Evolutionary conservation across 257 asterid species (phyloP).

Genomic region (Paulownia fortunei): DNA sequence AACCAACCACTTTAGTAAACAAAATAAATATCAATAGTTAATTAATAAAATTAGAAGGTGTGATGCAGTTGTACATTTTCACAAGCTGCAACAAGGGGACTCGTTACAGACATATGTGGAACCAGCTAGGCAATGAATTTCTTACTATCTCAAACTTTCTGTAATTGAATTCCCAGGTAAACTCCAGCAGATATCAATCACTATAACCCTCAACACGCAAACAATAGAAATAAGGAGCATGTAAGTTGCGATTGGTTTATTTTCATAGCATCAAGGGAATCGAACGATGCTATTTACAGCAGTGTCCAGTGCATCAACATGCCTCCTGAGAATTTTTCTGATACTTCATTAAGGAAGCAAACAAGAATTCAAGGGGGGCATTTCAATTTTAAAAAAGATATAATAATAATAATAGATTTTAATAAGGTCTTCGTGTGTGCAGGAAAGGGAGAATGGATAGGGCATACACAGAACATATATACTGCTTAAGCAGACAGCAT

Average conservation of each 20-base stretch:
- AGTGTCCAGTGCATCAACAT: conserved; percentile 85
- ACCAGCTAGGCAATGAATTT: not conserved
- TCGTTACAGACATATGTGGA: not conserved
- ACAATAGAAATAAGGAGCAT: not conserved
- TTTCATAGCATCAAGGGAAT: conserved; percentile 50
- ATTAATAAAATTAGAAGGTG: no score
- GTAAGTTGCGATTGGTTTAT: not conserved
- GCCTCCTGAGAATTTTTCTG: conserved; percentile 82
- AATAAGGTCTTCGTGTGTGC: not conserved
- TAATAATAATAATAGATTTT: not conserved
- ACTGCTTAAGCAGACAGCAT: not conserved
- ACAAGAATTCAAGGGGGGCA: not conserved
- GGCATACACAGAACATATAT: not conserved
- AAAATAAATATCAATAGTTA: no score
- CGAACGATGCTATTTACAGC: conserved; percentile 72
- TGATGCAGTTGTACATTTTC: not conserved
- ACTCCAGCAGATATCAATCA: not conserved
- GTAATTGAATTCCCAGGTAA: not conserved
- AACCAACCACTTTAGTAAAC: no score
- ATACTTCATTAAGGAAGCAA: conserved; percentile 47
- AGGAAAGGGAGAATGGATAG: not conserved
- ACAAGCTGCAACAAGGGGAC: not conserved
- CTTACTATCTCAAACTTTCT: not conserved
- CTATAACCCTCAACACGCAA: not conserved
- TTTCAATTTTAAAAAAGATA: not conserved